phyloP scores from a whole-genome alignment of 2,329 filamentous ascomycete species.

The Sporothrix inflata region DNA sequence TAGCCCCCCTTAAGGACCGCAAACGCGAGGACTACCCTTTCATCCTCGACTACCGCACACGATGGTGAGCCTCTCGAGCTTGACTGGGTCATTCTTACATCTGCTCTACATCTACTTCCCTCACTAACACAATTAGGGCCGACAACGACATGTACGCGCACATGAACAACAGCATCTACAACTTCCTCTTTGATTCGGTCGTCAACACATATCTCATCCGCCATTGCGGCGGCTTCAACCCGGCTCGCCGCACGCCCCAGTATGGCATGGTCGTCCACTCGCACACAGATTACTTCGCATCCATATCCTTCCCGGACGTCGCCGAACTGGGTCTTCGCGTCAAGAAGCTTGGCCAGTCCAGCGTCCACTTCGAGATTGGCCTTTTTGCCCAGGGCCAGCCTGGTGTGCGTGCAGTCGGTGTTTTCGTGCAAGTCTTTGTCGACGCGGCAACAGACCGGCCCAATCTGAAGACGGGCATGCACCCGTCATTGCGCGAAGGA shows the following conservation, averaged over 20 bases:
- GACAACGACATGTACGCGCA: slow-evolving; percentile 97
- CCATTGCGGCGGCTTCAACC: slow-evolving; percentile 69
- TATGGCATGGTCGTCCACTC: slow-evolving; percentile 85
- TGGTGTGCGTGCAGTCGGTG: slow-evolving; percentile 79
- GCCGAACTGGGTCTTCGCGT: slow-evolving; percentile 82
- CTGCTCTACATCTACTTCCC: not conserved
- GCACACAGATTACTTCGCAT: slow-evolving; percentile 82
- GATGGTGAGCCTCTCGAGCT: slow-evolving; percentile 66
- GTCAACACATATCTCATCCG: slow-evolving; percentile 87
- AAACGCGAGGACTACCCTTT: slow-evolving; percentile 75
- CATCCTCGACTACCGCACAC: slow-evolving; percentile 77
- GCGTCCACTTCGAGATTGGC: slow-evolving; percentile 86
- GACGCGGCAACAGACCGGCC: slow-evolving; percentile 71
- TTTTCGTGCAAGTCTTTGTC: slow-evolving; percentile 89
- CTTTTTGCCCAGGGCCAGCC: slow-evolving; percentile 78
- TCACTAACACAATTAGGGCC: slow-evolving; percentile 58
- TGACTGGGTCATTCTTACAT: not conserved
- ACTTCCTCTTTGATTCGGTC: slow-evolving; percentile 84
- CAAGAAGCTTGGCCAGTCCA: slow-evolving; percentile 80
- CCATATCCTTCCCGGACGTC: slow-evolving; percentile 78
- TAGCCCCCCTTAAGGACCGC: slow-evolving; percentile 59
- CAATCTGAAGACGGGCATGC: slow-evolving; percentile 64
- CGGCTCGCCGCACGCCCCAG: slow-evolving; percentile 67
- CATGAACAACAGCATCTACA: slow-evolving; percentile 89
- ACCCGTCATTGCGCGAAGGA: slow-evolving; percentile 58